phyloP scores from a whole-genome alignment of 768 basidiomycete species.

The Dictyophora rubrovolvata region DNA sequence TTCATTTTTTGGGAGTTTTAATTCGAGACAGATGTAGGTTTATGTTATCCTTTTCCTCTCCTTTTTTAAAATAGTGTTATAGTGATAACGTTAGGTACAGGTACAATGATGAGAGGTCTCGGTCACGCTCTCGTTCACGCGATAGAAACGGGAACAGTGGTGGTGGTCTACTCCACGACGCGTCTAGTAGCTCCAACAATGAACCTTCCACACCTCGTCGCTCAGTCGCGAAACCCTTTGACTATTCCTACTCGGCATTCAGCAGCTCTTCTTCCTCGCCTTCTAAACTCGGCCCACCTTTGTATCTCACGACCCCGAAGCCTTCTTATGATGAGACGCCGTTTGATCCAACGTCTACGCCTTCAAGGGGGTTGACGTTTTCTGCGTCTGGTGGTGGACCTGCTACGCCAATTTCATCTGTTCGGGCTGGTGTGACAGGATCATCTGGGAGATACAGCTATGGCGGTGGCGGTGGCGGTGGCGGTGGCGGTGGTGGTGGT shows the following conservation, averaged over 20 bases:
- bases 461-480: not conserved
- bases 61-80: too few species aligned
- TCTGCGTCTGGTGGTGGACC: not conserved
- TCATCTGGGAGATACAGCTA: not conserved
- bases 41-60: not conserved
- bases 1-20: too few species aligned
- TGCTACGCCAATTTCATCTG: not conserved
- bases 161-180: not conserved
- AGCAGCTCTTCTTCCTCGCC: not conserved
- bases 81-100: not conserved
- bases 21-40: too few species aligned
- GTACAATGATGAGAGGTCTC: not conserved
- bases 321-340: slow-evolving; percentile 26
- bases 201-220: slow-evolving; percentile 1
- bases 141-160: not conserved
- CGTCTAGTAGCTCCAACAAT: not conserved
- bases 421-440: not conserved
- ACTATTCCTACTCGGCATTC: not conserved
- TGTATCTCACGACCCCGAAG: not conserved
- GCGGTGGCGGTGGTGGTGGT: too few species aligned
- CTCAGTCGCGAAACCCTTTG: not conserved
- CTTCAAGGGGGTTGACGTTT: slow-evolving; percentile 67
- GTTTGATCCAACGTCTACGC: slow-evolving; percentile 74
- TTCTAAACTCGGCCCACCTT: not conserved
- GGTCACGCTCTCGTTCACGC: not conserved